A percentile compares a stretch with the other conserved stretches of the same genome.
Evolutionary conservation across 257 asterid species (phyloP).

Genomic region (Salvia miltiorrhiza): DNA sequence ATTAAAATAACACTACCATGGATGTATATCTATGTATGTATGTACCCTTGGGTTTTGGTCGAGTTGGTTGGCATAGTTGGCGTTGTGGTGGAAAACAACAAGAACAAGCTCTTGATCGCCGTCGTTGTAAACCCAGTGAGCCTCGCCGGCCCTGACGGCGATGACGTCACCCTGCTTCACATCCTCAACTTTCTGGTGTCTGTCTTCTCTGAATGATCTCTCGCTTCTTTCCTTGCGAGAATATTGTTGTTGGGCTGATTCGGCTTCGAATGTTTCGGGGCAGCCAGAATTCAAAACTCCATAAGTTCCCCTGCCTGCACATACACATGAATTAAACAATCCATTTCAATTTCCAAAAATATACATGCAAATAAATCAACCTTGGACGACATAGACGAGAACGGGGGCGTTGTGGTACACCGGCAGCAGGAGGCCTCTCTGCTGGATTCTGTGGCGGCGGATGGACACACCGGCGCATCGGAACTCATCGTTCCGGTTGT

Average conservation of each 20-base stretch:
- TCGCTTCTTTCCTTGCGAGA: conserved; percentile 14
- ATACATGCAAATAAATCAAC: neutral
- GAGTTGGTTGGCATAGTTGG: conserved; percentile 53
- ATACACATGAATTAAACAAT: neutral
- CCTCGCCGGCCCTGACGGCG: conserved; percentile 48
- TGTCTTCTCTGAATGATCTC: conserved; percentile 46
- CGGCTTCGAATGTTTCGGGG: conserved; percentile 69
- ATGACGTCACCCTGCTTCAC: conserved; percentile 45
- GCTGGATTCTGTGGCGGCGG: conserved; percentile 38
- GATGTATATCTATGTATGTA: neutral
- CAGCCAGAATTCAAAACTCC: conserved; percentile 56
- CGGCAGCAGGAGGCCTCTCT: conserved; percentile 43
- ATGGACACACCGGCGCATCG: conserved; percentile 55
- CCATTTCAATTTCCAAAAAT: too few species aligned
- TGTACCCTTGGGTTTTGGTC: conserved; percentile 51
- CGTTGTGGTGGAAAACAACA: conserved; percentile 36
- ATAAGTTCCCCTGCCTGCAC: conserved; percentile 45
- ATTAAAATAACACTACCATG: too few species aligned
- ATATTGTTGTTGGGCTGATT: conserved; percentile 32
- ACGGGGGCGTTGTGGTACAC: conserved; percentile 46
- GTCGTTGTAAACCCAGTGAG: conserved; percentile 62
- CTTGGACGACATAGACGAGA: conserved; percentile 44
- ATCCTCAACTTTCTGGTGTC: conserved; percentile 44
- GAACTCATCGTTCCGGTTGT: conserved; percentile 35
- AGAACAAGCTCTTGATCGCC: conserved; percentile 51